A percentile compares a stretch with the other conserved stretches of the same genome.
Conservation (phyloP, 2,329 filamentous ascomycete genomes). For the Aspergillus pseudoviridinutans region DNA sequence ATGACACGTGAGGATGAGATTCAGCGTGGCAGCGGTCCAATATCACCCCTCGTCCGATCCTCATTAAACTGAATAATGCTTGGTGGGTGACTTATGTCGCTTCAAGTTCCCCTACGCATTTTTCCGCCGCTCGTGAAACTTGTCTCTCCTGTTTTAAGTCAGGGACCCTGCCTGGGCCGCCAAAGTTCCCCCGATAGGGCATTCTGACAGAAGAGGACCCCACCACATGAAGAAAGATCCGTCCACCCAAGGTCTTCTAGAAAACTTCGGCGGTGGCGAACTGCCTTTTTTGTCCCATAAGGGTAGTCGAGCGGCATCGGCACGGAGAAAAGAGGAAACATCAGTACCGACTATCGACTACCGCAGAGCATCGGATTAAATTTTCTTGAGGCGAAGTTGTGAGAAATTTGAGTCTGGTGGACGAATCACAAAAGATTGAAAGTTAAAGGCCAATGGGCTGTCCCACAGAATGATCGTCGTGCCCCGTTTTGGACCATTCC, state of each 20-base stretch:
- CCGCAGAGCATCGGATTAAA: background rate
- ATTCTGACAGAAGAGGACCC: background rate
- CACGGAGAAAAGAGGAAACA: background rate
- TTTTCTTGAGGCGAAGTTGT: background rate
- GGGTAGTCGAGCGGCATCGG: background rate
- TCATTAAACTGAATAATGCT: background rate
- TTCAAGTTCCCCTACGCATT: background rate
- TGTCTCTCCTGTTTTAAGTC: background rate
- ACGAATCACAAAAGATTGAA: slow-evolving; percentile 6
- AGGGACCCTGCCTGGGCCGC: background rate
- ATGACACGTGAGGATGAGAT: no score
- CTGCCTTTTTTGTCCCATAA: background rate
- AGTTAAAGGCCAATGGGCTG: background rate
- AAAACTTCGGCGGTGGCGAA: background rate
- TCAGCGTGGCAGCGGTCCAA: no score
- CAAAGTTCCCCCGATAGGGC: background rate
- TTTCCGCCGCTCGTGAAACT: background rate
- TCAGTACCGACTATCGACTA: background rate
- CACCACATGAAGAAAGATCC: background rate
- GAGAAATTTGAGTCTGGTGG: background rate
- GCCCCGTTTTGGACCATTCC: slow-evolving; percentile 3
- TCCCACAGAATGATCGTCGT: slow-evolving; percentile 13
- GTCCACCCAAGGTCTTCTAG: background rate
- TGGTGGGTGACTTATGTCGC: background rate
- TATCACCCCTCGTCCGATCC: no score